Evolutionary conservation across 2,329 filamentous ascomycete genomes (phyloP).

Genomic region (Ampelomyces quisqualis): DNA sequence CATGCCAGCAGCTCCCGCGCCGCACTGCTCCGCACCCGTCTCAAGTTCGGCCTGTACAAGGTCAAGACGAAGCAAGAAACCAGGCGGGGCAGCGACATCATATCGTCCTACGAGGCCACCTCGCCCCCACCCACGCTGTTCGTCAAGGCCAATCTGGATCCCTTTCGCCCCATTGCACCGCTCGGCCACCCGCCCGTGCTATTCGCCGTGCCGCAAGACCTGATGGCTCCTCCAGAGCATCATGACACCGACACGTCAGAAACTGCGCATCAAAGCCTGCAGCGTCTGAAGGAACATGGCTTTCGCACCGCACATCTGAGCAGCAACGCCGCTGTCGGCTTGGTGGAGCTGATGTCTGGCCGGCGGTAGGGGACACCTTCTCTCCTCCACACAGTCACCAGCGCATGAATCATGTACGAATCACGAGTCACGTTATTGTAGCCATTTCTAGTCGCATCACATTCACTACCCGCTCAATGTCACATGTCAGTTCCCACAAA

Average conservation of each 20-base stretch:
- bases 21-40: constrained; percentile 66
- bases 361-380: constrained; percentile 11
- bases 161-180: constrained; percentile 32
- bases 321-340: constrained; percentile 54
- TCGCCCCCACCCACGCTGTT: constrained; percentile 22
- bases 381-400: not conserved
- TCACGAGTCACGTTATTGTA: not conserved
- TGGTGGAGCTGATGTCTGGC: constrained; percentile 51
- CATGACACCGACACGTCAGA: constrained; percentile 19
- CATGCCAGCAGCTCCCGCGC: constrained; percentile 53
- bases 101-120: constrained; percentile 33
- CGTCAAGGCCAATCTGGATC: constrained; percentile 36
- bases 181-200: constrained; percentile 45
- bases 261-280: constrained; percentile 22
- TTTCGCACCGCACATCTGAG: constrained; percentile 43
- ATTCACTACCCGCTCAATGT: too few species aligned
- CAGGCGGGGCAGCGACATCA: constrained; percentile 62
- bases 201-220: constrained; percentile 25
- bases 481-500: too few species aligned
- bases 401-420: not conserved
- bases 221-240: constrained; percentile 11
- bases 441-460: too few species aligned
- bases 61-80: constrained; percentile 70
- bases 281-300: constrained; percentile 31
- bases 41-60: constrained; percentile 73